Percentiles rank a stretch among this genome's conserved stretches.
Evolutionary conservation across 139 green algal species (phyloP).

Genomic region (Volvox africanus): DNA sequence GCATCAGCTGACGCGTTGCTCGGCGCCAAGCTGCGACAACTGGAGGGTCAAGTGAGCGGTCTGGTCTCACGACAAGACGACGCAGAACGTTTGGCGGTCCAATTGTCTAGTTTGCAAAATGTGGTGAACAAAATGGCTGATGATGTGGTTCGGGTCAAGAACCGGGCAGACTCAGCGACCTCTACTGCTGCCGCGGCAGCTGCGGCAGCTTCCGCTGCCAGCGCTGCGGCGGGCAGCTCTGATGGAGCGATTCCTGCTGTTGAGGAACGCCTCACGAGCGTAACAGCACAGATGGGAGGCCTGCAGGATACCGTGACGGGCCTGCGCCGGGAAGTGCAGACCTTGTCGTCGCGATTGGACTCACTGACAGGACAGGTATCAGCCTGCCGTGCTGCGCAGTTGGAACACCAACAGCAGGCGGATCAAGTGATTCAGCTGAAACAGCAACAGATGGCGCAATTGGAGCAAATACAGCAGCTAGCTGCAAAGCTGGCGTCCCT

Average conservation of each 20-base stretch:
- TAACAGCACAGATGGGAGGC: constrained; percentile 1
- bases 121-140: constrained; percentile 49
- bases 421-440: background rate
- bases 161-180: background rate
- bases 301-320: constrained; percentile 1
- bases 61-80: constrained; percentile 54
- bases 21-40: constrained; percentile 38
- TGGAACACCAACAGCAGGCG: constrained; percentile 5
- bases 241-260: background rate
- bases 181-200: background rate
- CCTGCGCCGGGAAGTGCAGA: background rate
- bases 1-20: constrained; percentile 11
- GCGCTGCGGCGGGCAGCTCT: background rate
- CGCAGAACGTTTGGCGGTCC: constrained; percentile 31
- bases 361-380: constrained; percentile 2
- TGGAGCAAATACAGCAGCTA: background rate
- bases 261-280: background rate
- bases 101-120: constrained; percentile 52
- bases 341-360: constrained; percentile 22
- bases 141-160: constrained; percentile 57
- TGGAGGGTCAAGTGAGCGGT: constrained; percentile 42
- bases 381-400: background rate
- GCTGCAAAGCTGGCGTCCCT: background rate
- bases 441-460: background rate
- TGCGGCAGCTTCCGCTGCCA: background rate